These are phyloP conservation scores for Phytophthora fragariae DNA, from an alignment of 352 stramenopile genomes.

Conservation along the genomic window DNA sequence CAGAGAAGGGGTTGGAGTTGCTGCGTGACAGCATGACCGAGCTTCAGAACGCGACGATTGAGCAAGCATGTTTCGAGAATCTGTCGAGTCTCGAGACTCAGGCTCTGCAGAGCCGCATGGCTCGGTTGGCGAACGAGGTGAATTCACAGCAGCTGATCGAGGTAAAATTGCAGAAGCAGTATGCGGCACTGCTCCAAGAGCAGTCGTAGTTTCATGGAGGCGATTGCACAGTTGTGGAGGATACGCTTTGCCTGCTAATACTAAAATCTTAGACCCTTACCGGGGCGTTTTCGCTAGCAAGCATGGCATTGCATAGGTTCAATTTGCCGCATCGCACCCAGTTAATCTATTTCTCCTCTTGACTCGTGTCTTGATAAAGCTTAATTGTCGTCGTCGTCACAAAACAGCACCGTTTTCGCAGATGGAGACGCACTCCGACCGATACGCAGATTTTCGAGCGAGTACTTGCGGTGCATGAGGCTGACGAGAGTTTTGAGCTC, in stretches of 20 bases:
- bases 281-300: neutral
- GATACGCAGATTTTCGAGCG: slow-evolving; percentile 78
- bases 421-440: slow-evolving; percentile 49
- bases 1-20: slow-evolving; percentile 43
- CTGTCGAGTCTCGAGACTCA: slow-evolving; percentile 60
- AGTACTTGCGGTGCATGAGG: slow-evolving; percentile 89
- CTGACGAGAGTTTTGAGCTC: slow-evolving; percentile 88
- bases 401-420: slow-evolving; percentile 58
- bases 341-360: slow-evolving; percentile 1
- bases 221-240: neutral
- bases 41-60: slow-evolving; percentile 69
- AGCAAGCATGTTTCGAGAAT: slow-evolving; percentile 72
- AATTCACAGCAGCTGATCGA: slow-evolving; percentile 80
- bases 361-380: neutral
- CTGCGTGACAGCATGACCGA: slow-evolving; percentile 50
- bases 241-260: neutral
- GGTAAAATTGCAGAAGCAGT: slow-evolving; percentile 84
- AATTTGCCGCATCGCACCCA: neutral
- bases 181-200: slow-evolving; percentile 56
- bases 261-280: neutral
- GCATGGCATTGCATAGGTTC: neutral
- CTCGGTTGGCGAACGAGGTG: slow-evolving; percentile 72
- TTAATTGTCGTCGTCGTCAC: slow-evolving; percentile 38
- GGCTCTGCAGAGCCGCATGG: slow-evolving; percentile 72
- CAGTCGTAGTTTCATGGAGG: slow-evolving; percentile 17